Percentiles rank a stretch among this genome's conserved stretches.
phyloP scores from a whole-genome alignment of 2,329 filamentous ascomycete genomes.

The Aspergillus chevalieri region DNA sequence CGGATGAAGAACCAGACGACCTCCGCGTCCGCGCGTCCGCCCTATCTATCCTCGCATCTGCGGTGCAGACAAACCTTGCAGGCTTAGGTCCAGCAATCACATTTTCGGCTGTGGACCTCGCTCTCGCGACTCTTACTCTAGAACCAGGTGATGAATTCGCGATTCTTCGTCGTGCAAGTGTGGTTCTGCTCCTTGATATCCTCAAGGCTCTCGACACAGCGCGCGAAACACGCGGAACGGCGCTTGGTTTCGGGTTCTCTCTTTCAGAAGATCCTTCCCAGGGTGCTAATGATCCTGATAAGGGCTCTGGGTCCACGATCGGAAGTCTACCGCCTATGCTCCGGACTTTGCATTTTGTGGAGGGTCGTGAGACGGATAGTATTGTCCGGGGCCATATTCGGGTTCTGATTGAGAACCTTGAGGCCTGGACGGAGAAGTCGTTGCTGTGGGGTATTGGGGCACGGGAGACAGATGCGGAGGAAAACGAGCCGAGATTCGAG shows the following conservation, averaged over 20 bases:
- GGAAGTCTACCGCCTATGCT: conserved; percentile 36
- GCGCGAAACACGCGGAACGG: conserved; percentile 22
- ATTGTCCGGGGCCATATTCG: conserved; percentile 37
- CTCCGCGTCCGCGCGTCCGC: conserved; percentile 39
- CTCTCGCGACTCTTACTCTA: conserved; percentile 33
- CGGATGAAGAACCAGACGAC: conserved; percentile 38
- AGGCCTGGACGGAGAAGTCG: conserved; percentile 39
- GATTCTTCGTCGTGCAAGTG: conserved; percentile 38
- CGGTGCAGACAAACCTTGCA: conserved; percentile 34
- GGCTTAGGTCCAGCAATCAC: conserved; percentile 31
- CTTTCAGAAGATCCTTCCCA: conserved; percentile 16
- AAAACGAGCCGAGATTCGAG: conserved; percentile 21
- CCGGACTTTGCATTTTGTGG: conserved; percentile 31
- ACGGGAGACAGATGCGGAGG: conserved; percentile 10
- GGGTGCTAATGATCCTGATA: background rate
- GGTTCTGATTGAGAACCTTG: conserved; percentile 35
- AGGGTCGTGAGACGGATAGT: conserved; percentile 31
- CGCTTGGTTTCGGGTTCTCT: conserved; percentile 37
- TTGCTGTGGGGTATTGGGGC: conserved; percentile 34
- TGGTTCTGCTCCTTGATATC: conserved; percentile 35
- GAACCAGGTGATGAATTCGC: conserved; percentile 33
- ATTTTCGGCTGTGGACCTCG: conserved; percentile 34
- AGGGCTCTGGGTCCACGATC: conserved; percentile 19
- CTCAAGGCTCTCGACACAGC: conserved; percentile 34
- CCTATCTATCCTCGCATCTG: conserved; percentile 38